A percentile compares a stretch with the other conserved stretches of the same genome.
Conservation (phyloP, 768 basidiomycete species). For the Dentipellis sp. region DNA sequence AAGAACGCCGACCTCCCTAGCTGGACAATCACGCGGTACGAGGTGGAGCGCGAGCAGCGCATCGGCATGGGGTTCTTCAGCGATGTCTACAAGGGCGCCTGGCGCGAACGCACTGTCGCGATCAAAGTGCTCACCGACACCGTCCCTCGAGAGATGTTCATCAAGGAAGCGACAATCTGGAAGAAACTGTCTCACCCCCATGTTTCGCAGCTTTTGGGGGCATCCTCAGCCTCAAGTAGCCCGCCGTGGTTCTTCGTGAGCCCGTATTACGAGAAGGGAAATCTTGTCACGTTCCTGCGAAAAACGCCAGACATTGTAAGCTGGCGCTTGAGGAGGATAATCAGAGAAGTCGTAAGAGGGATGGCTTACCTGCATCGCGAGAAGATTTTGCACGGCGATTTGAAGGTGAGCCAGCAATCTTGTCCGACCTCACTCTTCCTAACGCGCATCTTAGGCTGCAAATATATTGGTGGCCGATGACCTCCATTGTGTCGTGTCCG, state of each 20-base stretch:
- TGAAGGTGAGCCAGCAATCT: conserved; percentile 43
- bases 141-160: conserved; percentile 54
- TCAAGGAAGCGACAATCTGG: conserved; percentile 70
- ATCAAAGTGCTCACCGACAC: conserved; percentile 62
- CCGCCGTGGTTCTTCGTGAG: conserved; percentile 60
- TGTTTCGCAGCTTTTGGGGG: conserved; percentile 68
- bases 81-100: conserved; percentile 65
- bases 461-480: conserved; percentile 71
- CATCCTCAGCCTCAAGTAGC: conserved; percentile 59
- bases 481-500: conserved; percentile 62
- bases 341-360: conserved; percentile 68
- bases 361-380: conserved; percentile 72
- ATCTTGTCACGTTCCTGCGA: conserved; percentile 50
- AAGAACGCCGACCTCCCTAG: conserved; percentile 34
- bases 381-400: conserved; percentile 69
- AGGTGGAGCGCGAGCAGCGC: conserved; percentile 59
- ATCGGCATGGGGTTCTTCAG: conserved; percentile 73
- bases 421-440: neutral
- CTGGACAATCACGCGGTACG: conserved; percentile 79
- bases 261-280: conserved; percentile 52
- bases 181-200: conserved; percentile 55
- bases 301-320: conserved; percentile 20
- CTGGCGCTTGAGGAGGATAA: conserved; percentile 45
- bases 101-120: conserved; percentile 57
- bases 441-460: conserved; percentile 33